Conservation (phyloP, 1,284 basidiomycete genomes). For the Stygiomarasmius scandens region DNA sequence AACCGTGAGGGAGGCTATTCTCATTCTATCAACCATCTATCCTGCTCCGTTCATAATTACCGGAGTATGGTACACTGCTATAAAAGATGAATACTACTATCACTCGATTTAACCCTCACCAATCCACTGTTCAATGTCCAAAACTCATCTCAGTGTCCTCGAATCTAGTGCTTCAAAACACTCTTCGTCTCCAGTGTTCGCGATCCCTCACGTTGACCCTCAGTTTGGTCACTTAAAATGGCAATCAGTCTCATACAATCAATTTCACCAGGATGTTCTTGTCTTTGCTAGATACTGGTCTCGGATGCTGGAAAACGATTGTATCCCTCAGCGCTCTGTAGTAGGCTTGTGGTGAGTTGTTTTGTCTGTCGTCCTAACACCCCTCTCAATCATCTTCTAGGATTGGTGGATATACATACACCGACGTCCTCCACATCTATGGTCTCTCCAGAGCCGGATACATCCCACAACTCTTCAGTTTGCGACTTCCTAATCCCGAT, state of each 20-base stretch:
- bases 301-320: slow-evolving; percentile 40
- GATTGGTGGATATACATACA: slow-evolving; percentile 68
- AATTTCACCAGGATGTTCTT: slow-evolving; percentile 59
- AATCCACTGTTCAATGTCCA: slow-evolving; percentile 30
- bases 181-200: slow-evolving; percentile 52
- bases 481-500: slow-evolving; percentile 67
- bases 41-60: slow-evolving; percentile 1
- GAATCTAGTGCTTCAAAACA: slow-evolving; percentile 45
- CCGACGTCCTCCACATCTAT: slow-evolving; percentile 71
- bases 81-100: background rate
- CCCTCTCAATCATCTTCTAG: slow-evolving; percentile 34
- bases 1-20: slow-evolving; percentile 35
- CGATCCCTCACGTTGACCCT: slow-evolving; percentile 44
- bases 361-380: slow-evolving; percentile 6
- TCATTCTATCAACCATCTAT: slow-evolving; percentile 19
- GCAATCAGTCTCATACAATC: slow-evolving; percentile 52
- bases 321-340: slow-evolving; percentile 54
- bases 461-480: slow-evolving; percentile 71
- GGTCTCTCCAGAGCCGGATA: slow-evolving; percentile 72
- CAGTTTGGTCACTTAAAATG: slow-evolving; percentile 43
- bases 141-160: slow-evolving; percentile 55
- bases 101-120: slow-evolving; percentile 4
- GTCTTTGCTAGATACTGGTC: slow-evolving; percentile 59
- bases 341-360: slow-evolving; percentile 65
- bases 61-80: slow-evolving; percentile 1